Evolutionary conservation across 352 stramenopile genomes (phyloP), one percentile per base, ranked within the genome.

Genomic region (Phytophthora multivora): DNA sequence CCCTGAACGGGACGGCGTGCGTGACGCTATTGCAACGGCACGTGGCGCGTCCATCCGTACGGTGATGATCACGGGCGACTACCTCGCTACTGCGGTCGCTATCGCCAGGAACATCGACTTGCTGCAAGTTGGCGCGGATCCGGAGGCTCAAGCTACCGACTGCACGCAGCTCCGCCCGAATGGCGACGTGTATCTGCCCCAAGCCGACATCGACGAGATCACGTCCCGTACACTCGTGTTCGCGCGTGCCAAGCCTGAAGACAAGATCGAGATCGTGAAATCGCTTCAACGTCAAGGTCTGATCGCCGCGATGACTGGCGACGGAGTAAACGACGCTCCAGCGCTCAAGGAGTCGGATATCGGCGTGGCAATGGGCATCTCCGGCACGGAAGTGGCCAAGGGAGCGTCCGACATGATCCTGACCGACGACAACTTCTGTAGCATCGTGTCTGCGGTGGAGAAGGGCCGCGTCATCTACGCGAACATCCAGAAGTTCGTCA

Each of bases 401-500:
- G 95, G 98, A 51, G 97, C 97, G 1, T 98, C 96, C 0, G 96
- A 99, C 62, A 99, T 99, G 71, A 97, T 99, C 43, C 73, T 99
- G 31, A 86, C 98, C 2, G 97, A 99, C 74, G 97, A 99, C 77
- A 99, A 98, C 64, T 99, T 99, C 75, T 86, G 86, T 21, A 99
- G 95, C 28, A 99, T 99, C 62, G 96, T 99, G 12, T 83, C 95
- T 7, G 97, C 96, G 9, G 94, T 99, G 36, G 89, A 98, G 51
- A 98, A 97, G 73, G 97, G 97, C 15, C 84, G 97, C 18, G 95
- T 95, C 46, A 98, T 99, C 21, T 99, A 98, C 74, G 96, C 98
- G 62, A 98, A 98, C 70, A 99, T 99, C 64, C 86, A 97, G 52
- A 99, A 99, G 73, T 99, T 99, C 66, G 83, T 99, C 39, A 97